Evolutionary conservation across 139 green algal genomes (phyloP).

Genomic region (Chlorella ohadii): DNA sequence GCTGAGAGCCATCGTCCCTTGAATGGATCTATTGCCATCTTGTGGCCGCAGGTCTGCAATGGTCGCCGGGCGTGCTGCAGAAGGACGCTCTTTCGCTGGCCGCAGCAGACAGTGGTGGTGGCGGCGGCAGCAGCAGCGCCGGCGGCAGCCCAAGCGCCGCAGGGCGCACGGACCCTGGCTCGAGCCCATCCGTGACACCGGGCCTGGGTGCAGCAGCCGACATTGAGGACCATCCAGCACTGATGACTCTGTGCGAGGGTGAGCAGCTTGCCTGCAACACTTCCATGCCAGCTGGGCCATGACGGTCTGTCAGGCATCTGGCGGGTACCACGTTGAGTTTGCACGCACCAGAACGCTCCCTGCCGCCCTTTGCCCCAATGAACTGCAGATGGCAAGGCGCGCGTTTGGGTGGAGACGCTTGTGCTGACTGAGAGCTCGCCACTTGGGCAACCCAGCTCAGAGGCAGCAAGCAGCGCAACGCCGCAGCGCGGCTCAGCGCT

Average conservation of each 20-base stretch:
- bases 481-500: too few species aligned
- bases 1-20: too few species aligned
- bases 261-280: neutral
- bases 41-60: conserved; percentile 23
- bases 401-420: conserved; percentile 39
- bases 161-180: neutral
- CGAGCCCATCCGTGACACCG: neutral
- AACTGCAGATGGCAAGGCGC: conserved; percentile 23
- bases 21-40: too few species aligned
- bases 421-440: conserved; percentile 1
- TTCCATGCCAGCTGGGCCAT: too few species aligned
- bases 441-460: neutral
- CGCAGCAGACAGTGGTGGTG: neutral
- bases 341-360: too few species aligned
- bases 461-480: neutral
- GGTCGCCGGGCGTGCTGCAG: conserved; percentile 39
- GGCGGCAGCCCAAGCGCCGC: neutral
- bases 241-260: conserved; percentile 38
- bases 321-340: too few species aligned
- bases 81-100: conserved; percentile 31
- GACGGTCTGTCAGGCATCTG: too few species aligned
- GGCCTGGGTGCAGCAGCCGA: neutral
- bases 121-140: neutral
- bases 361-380: too few species aligned
- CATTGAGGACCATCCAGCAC: conserved; percentile 40